phyloP scores from a whole-genome alignment of 169 alveolate genomes.

The Cryptosporidium ubiquitum region DNA sequence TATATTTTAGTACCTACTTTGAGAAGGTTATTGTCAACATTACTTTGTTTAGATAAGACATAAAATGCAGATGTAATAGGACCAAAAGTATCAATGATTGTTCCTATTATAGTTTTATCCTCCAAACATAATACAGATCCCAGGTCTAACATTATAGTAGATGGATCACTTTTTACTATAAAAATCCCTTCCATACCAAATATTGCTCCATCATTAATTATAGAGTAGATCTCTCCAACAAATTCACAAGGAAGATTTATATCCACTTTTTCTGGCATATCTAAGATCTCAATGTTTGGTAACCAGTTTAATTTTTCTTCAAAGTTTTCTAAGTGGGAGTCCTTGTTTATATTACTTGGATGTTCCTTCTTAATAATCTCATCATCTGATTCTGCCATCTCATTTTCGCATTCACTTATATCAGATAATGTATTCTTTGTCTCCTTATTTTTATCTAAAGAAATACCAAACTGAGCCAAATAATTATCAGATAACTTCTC shows the following conservation, averaged over 20 bases:
- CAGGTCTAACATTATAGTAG: slow-evolving; percentile 33
- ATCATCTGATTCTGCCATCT: slow-evolving; percentile 1
- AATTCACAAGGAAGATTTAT: slow-evolving; percentile 51
- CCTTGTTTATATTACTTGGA: background rate
- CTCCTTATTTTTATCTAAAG: slow-evolving; percentile 2
- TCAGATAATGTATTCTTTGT: background rate
- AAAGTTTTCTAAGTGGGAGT: background rate
- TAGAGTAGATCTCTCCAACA: slow-evolving; percentile 60
- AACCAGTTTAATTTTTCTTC: slow-evolving; percentile 35
- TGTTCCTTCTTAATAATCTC: background rate
- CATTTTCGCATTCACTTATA: slow-evolving; percentile 32
- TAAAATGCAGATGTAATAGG: slow-evolving; percentile 51
- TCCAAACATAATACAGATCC: slow-evolving; percentile 70
- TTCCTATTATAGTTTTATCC: slow-evolving; percentile 55
- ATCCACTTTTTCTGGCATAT: slow-evolving; percentile 57
- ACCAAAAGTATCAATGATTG: slow-evolving; percentile 64
- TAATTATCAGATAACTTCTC: slow-evolving; percentile 42
- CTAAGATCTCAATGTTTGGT: slow-evolving; percentile 59
- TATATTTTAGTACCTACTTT: slow-evolving; percentile 44
- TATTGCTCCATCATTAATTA: slow-evolving; percentile 12
- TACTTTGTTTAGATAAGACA: slow-evolving; percentile 30
- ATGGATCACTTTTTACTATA: slow-evolving; percentile 53
- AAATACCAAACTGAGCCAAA: slow-evolving; percentile 39
- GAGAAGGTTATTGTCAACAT: background rate
- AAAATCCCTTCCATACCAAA: slow-evolving; percentile 30